Base-by-base conservation (phyloP, 2,329 filamentous ascomycete genomes). In the Knufia petricola region DNA sequence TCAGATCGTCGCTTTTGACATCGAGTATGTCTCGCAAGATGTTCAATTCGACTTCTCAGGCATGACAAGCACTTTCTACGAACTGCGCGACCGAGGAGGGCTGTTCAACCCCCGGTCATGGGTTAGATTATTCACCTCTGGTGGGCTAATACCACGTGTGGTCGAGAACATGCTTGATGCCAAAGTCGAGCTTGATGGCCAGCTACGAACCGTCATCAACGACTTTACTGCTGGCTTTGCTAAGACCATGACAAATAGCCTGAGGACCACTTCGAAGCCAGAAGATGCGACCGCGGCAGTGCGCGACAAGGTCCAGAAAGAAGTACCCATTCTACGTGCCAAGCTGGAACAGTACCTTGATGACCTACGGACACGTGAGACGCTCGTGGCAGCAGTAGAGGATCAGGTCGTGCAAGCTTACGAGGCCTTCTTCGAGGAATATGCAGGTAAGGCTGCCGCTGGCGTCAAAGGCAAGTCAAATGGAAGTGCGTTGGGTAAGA, bases 1-100 rank as follows among this genome's bases (percentile, higher is more conserved):
- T 63, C 87, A 95, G 63, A 85, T 98, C 45, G 82, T 98, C 21
- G 89, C 89, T 8, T 88, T 98, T 53, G 92, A 98, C 68, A 95
- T 98, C 56, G 89, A 84, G 61, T 84, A 77, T 58, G 77, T 82
- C 17, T 76, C 77, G 1, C 79, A 80, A 3, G 80, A 84, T 53
- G 70, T 83, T 41, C 74, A 75, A 12, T 75, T 84, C 61, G 80
- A 84, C 64, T 82, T 84, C 62, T 79, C 78, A n/a, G 74, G 72
- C 43, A 68, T 83, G 10, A 79, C 78, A 3, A 78, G 70, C 54
- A 82, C 81, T 1, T 84, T 84, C 64, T 82, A 77, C 71, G 80
- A 83, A 58, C 69, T 84, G 2, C 76, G 80, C 34, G 75, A 80
- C 48, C 74, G 79, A 26, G 80, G 81, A 42, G 77, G 75, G 6